Evolutionary conservation across 257 asterid species (phyloP).

Genomic region (Phtheirospermum japonicum): DNA sequence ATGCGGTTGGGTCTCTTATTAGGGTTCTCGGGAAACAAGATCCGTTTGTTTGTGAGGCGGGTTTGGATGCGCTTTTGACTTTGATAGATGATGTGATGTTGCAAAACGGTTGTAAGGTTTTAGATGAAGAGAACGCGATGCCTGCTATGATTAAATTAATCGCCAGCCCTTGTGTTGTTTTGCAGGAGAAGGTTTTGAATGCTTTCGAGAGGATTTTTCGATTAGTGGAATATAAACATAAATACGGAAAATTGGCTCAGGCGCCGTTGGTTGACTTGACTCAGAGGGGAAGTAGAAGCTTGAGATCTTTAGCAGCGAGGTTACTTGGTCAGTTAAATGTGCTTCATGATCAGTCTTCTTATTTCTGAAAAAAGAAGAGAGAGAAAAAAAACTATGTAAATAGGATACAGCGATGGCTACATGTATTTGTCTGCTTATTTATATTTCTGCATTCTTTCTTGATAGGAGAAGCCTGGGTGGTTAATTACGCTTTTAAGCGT

Average conservation of each 20-base stretch:
- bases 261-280: constrained; percentile 59
- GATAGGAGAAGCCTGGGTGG: constrained; percentile 13
- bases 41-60: constrained; percentile 51
- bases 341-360: constrained; percentile 54
- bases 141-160: constrained; percentile 45
- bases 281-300: constrained; percentile 42
- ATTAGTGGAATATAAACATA: constrained; percentile 43
- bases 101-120: constrained; percentile 56
- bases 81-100: constrained; percentile 42
- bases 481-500: constrained; percentile 11
- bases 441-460: constrained; percentile 17
- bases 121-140: constrained; percentile 50
- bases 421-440: constrained; percentile 4
- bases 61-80: constrained; percentile 63
- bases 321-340: constrained; percentile 57
- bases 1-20: constrained; percentile 46
- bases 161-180: constrained; percentile 37
- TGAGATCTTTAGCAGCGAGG: constrained; percentile 56
- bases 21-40: constrained; percentile 48
- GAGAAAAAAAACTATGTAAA: neutral
- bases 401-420: too few relatives aligned
- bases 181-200: constrained; percentile 56
- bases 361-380: constrained; percentile 24
- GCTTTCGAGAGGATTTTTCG: constrained; percentile 57
- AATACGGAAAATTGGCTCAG: constrained; percentile 44